Conservation (phyloP, 352 stramenopile genomes). For the Achlya hypogyna region DNA sequence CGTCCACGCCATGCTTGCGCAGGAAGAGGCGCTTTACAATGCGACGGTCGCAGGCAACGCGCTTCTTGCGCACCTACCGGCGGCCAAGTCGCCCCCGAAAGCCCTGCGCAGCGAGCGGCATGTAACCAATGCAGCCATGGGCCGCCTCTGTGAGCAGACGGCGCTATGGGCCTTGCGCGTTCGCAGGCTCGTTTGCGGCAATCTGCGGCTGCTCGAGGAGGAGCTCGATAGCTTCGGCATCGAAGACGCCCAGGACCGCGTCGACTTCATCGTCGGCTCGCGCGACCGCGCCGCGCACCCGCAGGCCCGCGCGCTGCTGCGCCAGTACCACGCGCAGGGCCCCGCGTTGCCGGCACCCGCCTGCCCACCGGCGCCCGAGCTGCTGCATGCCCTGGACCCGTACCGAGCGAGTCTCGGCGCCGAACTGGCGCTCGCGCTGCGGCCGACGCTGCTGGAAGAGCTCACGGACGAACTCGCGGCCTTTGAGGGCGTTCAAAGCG, state of each 20-base stretch:
- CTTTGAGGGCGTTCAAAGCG: slow-evolving; percentile 34
- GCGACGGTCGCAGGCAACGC: background rate
- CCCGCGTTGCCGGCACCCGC: background rate
- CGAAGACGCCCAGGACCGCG: slow-evolving; percentile 6
- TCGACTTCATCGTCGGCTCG: slow-evolving; percentile 17
- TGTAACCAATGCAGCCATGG: slow-evolving; percentile 12
- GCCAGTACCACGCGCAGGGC: slow-evolving; percentile 34
- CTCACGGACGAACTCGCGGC: slow-evolving; percentile 40
- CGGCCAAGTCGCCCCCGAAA: slow-evolving; percentile 13
- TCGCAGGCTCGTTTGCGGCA: background rate
- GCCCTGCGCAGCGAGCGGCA: background rate
- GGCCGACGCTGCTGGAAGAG: slow-evolving; percentile 29
- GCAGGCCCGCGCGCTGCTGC: slow-evolving; percentile 33
- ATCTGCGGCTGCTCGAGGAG: slow-evolving; percentile 4
- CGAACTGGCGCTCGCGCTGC: slow-evolving; percentile 38
- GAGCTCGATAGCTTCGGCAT: slow-evolving; percentile 20
- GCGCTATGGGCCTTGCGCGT: slow-evolving; percentile 12
- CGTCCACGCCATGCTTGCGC: background rate
- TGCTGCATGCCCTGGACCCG: slow-evolving; percentile 52
- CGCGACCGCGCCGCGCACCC: background rate
- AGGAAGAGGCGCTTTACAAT: slow-evolving; percentile 3
- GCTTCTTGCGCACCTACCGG: background rate
- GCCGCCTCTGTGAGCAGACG: slow-evolving; percentile 12
- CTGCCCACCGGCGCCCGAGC: slow-evolving; percentile 18
- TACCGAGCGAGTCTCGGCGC: slow-evolving; percentile 31